phyloP scores from a whole-genome alignment of 2,329 filamentous ascomycete genomes.

The Fusarium albosuccineum region DNA sequence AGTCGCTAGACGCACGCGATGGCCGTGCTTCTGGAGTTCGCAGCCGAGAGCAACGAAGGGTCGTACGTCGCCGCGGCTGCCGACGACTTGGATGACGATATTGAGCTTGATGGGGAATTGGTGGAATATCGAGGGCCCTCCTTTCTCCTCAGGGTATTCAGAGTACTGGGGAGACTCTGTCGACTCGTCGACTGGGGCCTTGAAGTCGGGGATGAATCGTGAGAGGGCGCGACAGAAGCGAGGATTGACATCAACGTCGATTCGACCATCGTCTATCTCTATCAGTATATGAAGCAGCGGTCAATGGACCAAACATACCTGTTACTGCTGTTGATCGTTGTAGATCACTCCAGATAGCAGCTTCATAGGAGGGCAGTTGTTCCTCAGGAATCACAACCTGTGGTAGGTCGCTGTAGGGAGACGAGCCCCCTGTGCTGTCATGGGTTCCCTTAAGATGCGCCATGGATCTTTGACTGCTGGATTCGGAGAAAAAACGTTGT shows the following conservation, averaged over 20 bases:
- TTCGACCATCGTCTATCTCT: conserved; percentile 22
- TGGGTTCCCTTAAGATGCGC: background rate
- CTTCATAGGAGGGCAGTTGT: conserved; percentile 24
- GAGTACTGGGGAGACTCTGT: conserved; percentile 1
- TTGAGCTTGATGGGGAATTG: conserved; percentile 57
- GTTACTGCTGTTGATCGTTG: conserved; percentile 18
- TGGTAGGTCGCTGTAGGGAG: conserved; percentile 26
- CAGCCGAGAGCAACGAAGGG: conserved; percentile 81
- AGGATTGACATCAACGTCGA: conserved; percentile 32
- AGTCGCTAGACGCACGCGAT: conserved; percentile 80
- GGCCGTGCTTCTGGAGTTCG: conserved; percentile 76
- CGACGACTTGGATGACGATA: conserved; percentile 85
- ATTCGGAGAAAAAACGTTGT: background rate
- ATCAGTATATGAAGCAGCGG: background rate
- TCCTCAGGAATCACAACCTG: conserved; percentile 22
- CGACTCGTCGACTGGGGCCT: conserved; percentile 12
- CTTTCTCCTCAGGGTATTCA: background rate
- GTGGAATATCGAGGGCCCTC: conserved; percentile 2
- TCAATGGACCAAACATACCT: background rate
- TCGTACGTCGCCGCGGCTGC: conserved; percentile 82
- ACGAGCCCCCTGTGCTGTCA: conserved; percentile 6
- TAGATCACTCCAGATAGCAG: conserved; percentile 14
- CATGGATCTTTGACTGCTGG: conserved; percentile 13
- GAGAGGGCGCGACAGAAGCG: conserved; percentile 34
- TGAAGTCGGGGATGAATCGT: conserved; percentile 32